phyloP scores from a whole-genome alignment of 208 protist genomes.

The Leishmania arabica region DNA sequence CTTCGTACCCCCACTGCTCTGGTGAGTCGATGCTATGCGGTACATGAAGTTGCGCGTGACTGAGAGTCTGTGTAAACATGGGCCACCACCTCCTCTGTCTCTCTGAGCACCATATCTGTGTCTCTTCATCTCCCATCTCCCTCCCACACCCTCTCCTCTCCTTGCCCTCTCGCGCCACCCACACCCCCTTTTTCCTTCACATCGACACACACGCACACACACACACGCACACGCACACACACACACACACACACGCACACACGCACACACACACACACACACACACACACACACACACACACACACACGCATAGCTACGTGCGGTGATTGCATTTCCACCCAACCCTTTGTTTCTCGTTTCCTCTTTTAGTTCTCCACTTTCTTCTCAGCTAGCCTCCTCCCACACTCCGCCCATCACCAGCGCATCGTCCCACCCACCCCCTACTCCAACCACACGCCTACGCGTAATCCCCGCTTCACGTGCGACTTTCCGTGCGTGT shows the following conservation, averaged over 20 bases:
- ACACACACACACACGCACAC: background rate
- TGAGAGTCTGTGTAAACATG: background rate
- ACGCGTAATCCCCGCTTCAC: background rate
- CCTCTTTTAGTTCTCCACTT: background rate
- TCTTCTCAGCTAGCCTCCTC: background rate
- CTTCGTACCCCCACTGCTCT: background rate
- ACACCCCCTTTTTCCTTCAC: background rate
- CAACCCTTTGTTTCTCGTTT: background rate
- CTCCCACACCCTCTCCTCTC: background rate
- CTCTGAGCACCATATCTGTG: background rate
- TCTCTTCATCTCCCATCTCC: background rate
- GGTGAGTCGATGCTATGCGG: background rate
- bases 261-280: too few species aligned
- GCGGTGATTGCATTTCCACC: background rate
- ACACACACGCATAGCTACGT: background rate
- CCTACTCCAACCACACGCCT: background rate
- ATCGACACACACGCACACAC: background rate
- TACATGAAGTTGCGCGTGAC: background rate
- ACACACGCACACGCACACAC: background rate
- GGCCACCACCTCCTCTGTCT: background rate
- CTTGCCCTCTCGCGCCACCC: background rate
- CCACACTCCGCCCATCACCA: background rate
- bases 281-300: background rate
- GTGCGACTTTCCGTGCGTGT: background rate
- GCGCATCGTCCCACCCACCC: background rate